phyloP scores from a whole-genome alignment of 2,329 filamentous ascomycete species.

The Knoxdaviesia proteae region DNA sequence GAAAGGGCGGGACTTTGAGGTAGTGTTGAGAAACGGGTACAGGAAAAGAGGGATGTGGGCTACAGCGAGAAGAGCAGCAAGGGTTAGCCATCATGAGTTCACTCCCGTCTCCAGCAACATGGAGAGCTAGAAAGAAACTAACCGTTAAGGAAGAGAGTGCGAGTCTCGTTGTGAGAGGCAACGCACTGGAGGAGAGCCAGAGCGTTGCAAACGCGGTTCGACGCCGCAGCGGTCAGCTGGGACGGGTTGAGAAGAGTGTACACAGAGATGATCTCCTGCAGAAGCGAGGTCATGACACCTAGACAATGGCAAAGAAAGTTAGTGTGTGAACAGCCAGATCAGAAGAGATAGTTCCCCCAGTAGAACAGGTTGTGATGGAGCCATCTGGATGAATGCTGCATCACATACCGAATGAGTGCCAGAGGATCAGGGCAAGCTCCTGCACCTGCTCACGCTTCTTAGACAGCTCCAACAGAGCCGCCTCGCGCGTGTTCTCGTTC shows the following conservation, averaged over 20 bases:
- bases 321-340: background rate
- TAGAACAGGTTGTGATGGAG: background rate
- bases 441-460: conserved; percentile 98
- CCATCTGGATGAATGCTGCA: background rate
- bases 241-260: conserved; percentile 93
- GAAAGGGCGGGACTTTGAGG: conserved; percentile 91
- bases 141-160: conserved; percentile 87
- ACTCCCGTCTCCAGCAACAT: background rate
- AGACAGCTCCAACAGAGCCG: conserved; percentile 81
- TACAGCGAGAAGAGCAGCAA: conserved; percentile 14
- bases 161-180: conserved; percentile 89
- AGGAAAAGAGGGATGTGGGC: conserved; percentile 95
- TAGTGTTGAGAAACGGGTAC: conserved; percentile 96
- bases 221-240: conserved; percentile 90
- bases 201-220: conserved; percentile 93
- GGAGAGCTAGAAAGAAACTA: conserved; percentile 10
- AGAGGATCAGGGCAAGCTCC: conserved; percentile 84
- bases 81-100: background rate
- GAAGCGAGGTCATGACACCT: conserved; percentile 95
- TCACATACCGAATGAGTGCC: conserved; percentile 85
- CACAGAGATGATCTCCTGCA: conserved; percentile 97
- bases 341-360: background rate
- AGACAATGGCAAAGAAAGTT: conserved; percentile 1
- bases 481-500: conserved; percentile 70
- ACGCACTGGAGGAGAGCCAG: conserved; percentile 91